Evolutionary conservation across 164 flowering plant species (phyloP), one percentile per base, ranked within the genome.

Genomic region (Sedum album): DNA sequence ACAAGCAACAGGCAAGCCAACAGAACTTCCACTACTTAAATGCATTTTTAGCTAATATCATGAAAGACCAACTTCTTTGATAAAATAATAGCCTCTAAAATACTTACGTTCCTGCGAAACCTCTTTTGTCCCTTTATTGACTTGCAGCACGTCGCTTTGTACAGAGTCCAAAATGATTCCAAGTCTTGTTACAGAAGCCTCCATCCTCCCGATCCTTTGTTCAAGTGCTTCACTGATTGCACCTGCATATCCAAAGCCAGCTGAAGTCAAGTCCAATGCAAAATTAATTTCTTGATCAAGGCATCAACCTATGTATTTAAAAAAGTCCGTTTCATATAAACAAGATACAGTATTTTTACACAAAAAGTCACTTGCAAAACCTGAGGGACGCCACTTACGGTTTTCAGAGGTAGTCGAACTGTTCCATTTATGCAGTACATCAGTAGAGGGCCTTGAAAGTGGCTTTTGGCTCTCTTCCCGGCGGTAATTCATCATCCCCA

Each of bases 141-240:
- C 86, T 86, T 94, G 97, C 85, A 94, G 85, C 65, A 91, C 73
- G 69, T 92, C 97, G 53, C 86, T 77, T 80, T 91, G 97, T 72
- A 94, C 78, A 75, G 99, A 91, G 70, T 92, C 94, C 74, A 94
- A 74, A 67, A 88, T 79, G 84, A 86, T 80, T 68, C 88, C 96
- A 72, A 81, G 73, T 77, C 87, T 83, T 72, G 71, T 88, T 42
- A 90, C 38, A 67, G 96, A 84, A 75, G 84, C 83, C 76, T 90
- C 99, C 73, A 91, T 79, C 80, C 79, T 66, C 66, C 91, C 87
- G 65, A 91, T 82, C 73, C 84, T 84, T 79, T 75, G 89, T 41
- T 88, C 94, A 55, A 90, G 81, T 74, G 86, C 92, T 77, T 94
- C 99, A 75, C 79, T 82, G 44, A 64, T 26, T 25, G 41, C 44